Percentiles rank a stretch among this genome's conserved stretches.
phyloP scores from a whole-genome alignment of 2,329 filamentous ascomycete genomes.

The Cucurbitaria berberidis region DNA sequence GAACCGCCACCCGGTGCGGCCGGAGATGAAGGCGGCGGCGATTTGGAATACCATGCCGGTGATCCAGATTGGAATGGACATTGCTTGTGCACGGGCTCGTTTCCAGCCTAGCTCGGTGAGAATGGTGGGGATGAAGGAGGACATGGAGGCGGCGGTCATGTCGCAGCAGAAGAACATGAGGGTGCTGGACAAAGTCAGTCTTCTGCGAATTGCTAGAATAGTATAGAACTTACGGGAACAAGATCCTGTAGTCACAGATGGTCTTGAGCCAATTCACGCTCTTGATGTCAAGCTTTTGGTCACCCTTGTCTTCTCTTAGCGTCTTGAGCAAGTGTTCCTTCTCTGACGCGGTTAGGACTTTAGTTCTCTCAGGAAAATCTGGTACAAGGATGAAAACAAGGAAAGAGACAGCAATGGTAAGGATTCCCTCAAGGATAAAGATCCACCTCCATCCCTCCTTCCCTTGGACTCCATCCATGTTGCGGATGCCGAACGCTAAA shows the following conservation, averaged over 20 bases:
- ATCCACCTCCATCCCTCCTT: constrained; percentile 51
- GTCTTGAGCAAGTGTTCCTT: constrained; percentile 60
- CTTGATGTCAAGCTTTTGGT: constrained; percentile 52
- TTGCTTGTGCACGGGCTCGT: constrained; percentile 40
- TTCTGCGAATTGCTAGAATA: constrained; percentile 37
- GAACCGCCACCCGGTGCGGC: constrained; percentile 37
- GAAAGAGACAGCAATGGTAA: constrained; percentile 58
- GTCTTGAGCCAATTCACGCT: constrained; percentile 56
- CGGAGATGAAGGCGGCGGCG: constrained; percentile 28
- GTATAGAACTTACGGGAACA: constrained; percentile 59
- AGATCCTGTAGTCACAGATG: constrained; percentile 63
- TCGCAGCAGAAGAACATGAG: constrained; percentile 46
- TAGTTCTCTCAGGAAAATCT: constrained; percentile 58
- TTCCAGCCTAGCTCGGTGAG: constrained; percentile 43
- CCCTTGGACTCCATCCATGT: constrained; percentile 36
- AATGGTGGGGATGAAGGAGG: constrained; percentile 43
- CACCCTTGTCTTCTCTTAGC: constrained; percentile 55
- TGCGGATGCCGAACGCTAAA: constrained; percentile 53
- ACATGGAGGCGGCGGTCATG: constrained; percentile 42
- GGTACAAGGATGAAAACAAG: constrained; percentile 60
- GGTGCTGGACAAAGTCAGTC: constrained; percentile 23
- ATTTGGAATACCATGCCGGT: constrained; percentile 35
- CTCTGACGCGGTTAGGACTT: constrained; percentile 57
- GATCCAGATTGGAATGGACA: constrained; percentile 46
- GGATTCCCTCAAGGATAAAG: constrained; percentile 66